Base-by-base conservation (phyloP, 106 monocot genomes). In the Alisma plantagoaquatica region DNA sequence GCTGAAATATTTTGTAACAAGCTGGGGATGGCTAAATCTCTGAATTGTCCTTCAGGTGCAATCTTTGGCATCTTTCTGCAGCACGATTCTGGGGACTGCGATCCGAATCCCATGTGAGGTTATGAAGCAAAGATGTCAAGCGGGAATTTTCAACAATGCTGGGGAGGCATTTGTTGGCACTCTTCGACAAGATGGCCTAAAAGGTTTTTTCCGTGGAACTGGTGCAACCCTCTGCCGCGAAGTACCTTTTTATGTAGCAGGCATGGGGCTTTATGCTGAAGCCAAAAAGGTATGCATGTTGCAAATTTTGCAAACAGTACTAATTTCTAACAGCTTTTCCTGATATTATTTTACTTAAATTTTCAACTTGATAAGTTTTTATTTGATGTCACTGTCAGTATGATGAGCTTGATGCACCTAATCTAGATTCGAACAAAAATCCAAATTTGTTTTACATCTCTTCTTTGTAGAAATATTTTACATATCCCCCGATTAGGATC, bases 171-270 rank as follows among this genome's bases (percentile, higher is more conserved):
- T 98, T 62, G 72, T 98, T 12, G 89, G 96, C 23, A 98, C 96
- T 4, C 26, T 81, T 29, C 65, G 55, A 6, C 74, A 82, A 58
- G 89, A 98, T 70, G 96, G 96, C 33, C 25, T 77, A 0, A 79
- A 61, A 69, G 96, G 96, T 47, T 98, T 98, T 76, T 98, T 98
- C 53, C 84, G 96, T 24, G 96, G 96, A 22, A 98, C 89, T 26
- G 89, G 89, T 46, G 96, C 96, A 32, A 98, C 96, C 10, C 90
- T 90, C 58, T 98, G 84, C 49, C 75, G 89, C 6, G 96, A 98
- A 61, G 96, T 98, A 27, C 96, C 96, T 41, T 90, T 98, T 54
- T 98, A 98, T 73, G 96, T 98, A 66, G 96, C 96, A 25, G 96
- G 96, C 55, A 81, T 98, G 96, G 59, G 85, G 26, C 81, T 98